Conservation (phyloP, 495 filamentous ascomycete species). For the Aspergillus sclerotioniger region DNA sequence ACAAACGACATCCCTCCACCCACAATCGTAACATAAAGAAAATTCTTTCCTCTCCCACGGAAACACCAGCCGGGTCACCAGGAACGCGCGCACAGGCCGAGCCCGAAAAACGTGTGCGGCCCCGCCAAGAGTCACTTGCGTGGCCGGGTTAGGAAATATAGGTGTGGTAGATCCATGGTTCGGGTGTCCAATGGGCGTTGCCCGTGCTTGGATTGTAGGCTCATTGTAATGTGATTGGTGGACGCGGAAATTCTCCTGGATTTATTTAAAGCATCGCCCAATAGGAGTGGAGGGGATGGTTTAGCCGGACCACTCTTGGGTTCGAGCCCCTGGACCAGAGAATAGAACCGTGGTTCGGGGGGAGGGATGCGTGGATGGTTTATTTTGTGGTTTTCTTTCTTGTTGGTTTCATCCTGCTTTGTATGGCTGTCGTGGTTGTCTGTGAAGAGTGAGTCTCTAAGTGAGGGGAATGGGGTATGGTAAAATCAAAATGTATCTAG, state of each 20-base stretch:
- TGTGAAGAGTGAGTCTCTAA: no score
- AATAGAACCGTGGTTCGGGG: not conserved
- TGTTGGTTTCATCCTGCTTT: not conserved
- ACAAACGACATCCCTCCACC: not conserved
- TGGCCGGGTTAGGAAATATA: not conserved
- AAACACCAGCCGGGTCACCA: not conserved
- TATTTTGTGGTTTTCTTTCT: not conserved
- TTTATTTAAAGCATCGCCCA: not conserved
- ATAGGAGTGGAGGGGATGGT: not conserved
- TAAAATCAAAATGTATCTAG: no score
- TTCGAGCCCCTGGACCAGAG: not conserved
- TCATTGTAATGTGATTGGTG: not conserved
- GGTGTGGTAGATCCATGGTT: not conserved
- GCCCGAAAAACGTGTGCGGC: not conserved
- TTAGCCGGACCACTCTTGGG: not conserved
- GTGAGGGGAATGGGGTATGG: no score
- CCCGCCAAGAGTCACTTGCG: not conserved
- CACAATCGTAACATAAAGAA: not conserved
- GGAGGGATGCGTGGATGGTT: not conserved
- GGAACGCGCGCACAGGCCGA: not conserved
- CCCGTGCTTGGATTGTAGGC: not conserved
- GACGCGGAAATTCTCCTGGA: not conserved
- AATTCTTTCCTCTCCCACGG: not conserved
- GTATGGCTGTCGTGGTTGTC: not conserved
- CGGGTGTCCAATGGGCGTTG: not conserved